Evolutionary conservation across 108 stramenopile species (phyloP).

Genomic region (Hondaea fermentalgiana): DNA sequence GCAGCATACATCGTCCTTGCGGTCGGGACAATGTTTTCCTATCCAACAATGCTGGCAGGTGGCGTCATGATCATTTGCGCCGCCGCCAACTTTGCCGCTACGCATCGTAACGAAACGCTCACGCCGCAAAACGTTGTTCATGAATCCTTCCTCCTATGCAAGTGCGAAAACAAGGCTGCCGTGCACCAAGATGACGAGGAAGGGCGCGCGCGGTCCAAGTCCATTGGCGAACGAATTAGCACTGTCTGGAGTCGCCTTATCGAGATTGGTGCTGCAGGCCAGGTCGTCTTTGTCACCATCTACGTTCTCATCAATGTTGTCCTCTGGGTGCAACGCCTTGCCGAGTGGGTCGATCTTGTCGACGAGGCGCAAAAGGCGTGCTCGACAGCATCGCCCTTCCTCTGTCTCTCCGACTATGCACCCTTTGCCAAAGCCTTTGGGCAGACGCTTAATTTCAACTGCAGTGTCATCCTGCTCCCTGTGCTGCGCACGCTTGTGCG

Average conservation of each 20-base stretch:
- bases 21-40: background rate
- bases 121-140: background rate
- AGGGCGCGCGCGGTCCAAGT: background rate
- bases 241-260: background rate
- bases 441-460: background rate
- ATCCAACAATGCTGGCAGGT: background rate
- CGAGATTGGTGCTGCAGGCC: background rate
- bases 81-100: background rate
- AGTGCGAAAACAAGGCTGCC: background rate
- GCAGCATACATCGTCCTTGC: background rate
- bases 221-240: background rate
- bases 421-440: conserved; percentile 7
- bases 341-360: background rate
- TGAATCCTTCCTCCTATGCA: background rate
- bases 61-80: background rate
- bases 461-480: background rate
- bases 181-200: background rate
- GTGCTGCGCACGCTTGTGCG: background rate
- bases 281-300: background rate
- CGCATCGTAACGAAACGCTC: background rate
- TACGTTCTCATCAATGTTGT: background rate
- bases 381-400: background rate
- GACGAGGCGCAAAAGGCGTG: background rate
- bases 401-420: background rate
- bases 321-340: background rate